Base-by-base conservation (phyloP, 768 basidiomycete species). In the Rubroboletus satanas region DNA sequence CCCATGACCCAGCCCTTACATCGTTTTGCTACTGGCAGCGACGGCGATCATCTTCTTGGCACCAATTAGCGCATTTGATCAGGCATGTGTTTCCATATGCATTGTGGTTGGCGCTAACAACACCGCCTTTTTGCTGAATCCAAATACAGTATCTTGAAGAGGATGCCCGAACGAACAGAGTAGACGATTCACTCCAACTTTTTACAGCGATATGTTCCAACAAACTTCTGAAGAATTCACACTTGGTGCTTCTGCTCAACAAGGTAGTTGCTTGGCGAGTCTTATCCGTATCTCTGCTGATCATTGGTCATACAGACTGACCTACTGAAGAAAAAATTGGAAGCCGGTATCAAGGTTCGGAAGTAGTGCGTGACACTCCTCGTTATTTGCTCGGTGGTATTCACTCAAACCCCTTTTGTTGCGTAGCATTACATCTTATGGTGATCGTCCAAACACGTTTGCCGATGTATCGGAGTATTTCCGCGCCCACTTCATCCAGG, bases 31-130 rank as follows among this genome's bases (percentile, higher is more conserved):
- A 9, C 54, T 54, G 33, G 45, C 64, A 90, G 88, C 88, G 5
- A 85, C 87, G 42, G 89, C 90, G 32, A 85, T 93, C 65, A 92
- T 93, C 69, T 93, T 93, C 70, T 74, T 93, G 47, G 90, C 88
- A 48, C 90, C 90, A 38, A 85, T 93, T 58, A 88, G 87, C 63
- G 90, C 90, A 38, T 93, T 89, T 66, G 89, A 93, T 76, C 89
- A 92, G 81, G 87, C 84, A 64, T 58, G 74, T 38, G 17, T 52
- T 44, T 43, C 21, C n/a, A 31, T 46, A 42, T 51, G 45, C 48
- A 12, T 45, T 32, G 44, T 33, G 38, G 23, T 31, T 43, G 51
- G 23, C 18, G 33, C 58, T 48, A 38, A 53, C 17, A 33, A 33
- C 62, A 61, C 56, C 12, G 59, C 61, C 51, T 51, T 47, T 42